Base-by-base conservation (phyloP, 75 land plant species). In the Pinus taeda region DNA sequence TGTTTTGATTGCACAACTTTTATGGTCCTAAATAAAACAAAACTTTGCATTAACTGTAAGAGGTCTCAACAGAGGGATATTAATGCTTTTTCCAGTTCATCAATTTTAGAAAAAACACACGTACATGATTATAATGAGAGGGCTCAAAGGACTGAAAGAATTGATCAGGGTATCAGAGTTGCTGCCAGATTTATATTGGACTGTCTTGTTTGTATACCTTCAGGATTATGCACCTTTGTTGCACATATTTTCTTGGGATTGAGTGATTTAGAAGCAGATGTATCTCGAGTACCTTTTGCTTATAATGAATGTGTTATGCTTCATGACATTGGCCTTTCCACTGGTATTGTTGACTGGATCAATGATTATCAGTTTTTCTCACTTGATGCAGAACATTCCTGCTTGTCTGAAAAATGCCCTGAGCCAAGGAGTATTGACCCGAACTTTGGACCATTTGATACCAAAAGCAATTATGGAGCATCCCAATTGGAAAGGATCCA, bases 321-420 rank as follows among this genome's bases (percentile, higher is more conserved):
- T 77, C 96, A 96, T 83, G 89, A 86, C 39, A 71, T 96, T 57
- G 98, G 96, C 4, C 76, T 96, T 15, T 77, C 86, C 29, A 80
- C 88, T 75, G 98, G 98, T 18, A 72, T 93, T 39, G 36, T 72
- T 57, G 91, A 96, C 65, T 96, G 96, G 98, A 85, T 96, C 55
- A 70, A 83, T 4, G 91, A 96, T 77, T 88, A 85, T 42, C 69
- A 85, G 71, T 61, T 71, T 20, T 85, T 88, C 74, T 66, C 53
- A 57, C 65, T 83, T 30, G n/a, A 58, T 21, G 53, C 78, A 53
- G 37, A 55, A 26, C 26, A 26, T 26, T 26, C 26, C 26, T 26
- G 26, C 26, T 26, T 26, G 15, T 7, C 22, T 21, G 37, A 4
- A 39, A 53, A 67, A 39, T 7, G 49, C 71, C 71, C 20, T 59